Evolutionary conservation across 805 yeast genomes (phyloP), one percentile per base, ranked within the genome.

Genomic region (Martiniozyma abietophila): DNA sequence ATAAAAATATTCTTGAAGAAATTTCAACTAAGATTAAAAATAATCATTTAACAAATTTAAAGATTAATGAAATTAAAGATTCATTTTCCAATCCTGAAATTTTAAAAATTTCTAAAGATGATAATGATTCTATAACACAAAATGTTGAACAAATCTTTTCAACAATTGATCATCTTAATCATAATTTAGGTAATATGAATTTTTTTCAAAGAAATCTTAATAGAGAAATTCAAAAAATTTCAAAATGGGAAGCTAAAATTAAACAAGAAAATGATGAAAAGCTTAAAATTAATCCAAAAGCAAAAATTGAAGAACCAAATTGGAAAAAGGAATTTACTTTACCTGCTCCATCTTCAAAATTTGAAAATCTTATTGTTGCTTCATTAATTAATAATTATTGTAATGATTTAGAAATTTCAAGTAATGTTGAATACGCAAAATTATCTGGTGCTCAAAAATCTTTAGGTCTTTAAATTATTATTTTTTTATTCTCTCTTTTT

Each of bases 171-270:
- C 76, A 79, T 31, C 76, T 74, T 62, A 78, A 77, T 61, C 77
- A 77, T 54, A 86, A 79, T 53, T 82, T 80, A 54, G 77, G 79
- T 46, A 81, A 77, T 59, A 76, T 79, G 66, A 79, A 80, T 64
- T 81, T 78, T 60, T 80, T 73, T 64, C 92, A 81, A 61, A 75
- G 94, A 63, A 78, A 74, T 48, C 64, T 74, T 40, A 70, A 76
- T 31, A 71, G 85, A 53, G 94, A 82, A 53, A 63, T 68, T 54
- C 59, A 74, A 40, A 80, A 78, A 62, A 68, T 82, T 44, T 64
- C 66, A 43, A 83, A 76, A 52, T 82, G 89, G 88, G 77, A 78
- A 52, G 75, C 71, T 50, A 75, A 73, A 56, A 64, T 81, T 52
- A 70, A 71, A 56, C 64, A 69, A 39, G 88, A 80, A 47, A 79